phyloP scores from a whole-genome alignment of 1,284 basidiomycete species.

The Lentinula novae-zelandiae region DNA sequence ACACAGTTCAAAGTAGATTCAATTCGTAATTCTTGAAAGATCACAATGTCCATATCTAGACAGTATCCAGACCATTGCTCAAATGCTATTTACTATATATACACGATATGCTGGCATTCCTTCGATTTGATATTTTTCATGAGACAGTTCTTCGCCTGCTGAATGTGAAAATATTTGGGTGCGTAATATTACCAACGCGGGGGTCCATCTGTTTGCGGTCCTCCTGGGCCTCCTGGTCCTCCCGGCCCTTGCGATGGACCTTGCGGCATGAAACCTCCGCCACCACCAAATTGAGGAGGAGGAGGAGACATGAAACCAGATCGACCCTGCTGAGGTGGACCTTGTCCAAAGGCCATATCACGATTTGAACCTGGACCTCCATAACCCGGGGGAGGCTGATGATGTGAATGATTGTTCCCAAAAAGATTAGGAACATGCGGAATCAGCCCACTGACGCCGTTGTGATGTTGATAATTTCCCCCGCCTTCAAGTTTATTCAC shows the following conservation, averaged over 20 bases:
- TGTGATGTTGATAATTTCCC: neutral
- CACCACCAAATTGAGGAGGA: neutral
- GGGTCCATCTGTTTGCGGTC: neutral
- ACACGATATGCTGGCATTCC: too few relatives aligned
- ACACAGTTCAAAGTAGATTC: too few relatives aligned
- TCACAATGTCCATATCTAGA: too few relatives aligned
- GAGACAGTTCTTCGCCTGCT: too few relatives aligned
- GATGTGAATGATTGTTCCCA: neutral
- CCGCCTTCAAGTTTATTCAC: neutral
- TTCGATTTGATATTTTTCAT: too few relatives aligned
- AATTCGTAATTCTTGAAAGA: too few relatives aligned
- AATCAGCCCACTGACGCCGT: neutral
- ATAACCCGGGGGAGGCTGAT: neutral
- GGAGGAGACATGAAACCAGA: neutral
- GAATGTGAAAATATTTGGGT: too few relatives aligned
- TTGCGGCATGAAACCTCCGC: neutral
- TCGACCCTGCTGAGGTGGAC: neutral
- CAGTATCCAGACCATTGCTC: too few relatives aligned
- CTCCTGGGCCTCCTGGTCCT: neutral
- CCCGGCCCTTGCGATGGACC: neutral
- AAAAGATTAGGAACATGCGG: neutral
- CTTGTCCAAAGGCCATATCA: neutral
- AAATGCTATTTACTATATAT: too few relatives aligned
- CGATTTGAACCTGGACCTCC: neutral
- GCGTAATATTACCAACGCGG: neutral